Percentiles rank a stretch among this genome's conserved stretches.
Conservation (phyloP, 768 basidiomycete species). For the Auricularia auricula-judae region DNA sequence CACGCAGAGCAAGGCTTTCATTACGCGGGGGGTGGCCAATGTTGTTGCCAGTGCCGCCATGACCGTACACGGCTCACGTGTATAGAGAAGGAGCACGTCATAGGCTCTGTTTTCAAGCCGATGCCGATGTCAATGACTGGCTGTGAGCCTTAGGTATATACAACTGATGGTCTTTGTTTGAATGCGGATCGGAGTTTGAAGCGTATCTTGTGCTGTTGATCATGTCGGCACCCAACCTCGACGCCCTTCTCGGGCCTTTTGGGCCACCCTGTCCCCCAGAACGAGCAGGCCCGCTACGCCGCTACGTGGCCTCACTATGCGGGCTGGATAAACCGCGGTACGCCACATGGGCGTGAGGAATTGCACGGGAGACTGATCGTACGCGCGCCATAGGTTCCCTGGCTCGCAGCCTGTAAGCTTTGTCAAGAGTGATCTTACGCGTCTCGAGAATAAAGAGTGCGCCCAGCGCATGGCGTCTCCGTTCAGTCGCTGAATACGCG, state of each 20-base stretch:
- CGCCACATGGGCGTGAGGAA: constrained; percentile 11
- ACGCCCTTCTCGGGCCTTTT: neutral
- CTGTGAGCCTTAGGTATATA: too few species aligned
- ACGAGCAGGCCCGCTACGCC: neutral
- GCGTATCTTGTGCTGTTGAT: too few species aligned
- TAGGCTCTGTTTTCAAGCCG: too few species aligned
- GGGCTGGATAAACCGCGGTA: constrained; percentile 54
- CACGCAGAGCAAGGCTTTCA: too few species aligned
- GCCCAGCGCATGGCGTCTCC: constrained; percentile 10
- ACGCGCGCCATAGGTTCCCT: constrained; percentile 54
- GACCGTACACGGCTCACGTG: too few species aligned
- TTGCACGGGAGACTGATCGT: neutral
- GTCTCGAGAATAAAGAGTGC: constrained; percentile 77
- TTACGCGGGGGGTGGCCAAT: too few species aligned
- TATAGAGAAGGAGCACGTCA: too few species aligned
- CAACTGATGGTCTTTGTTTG: too few species aligned
- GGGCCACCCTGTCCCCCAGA: neutral
- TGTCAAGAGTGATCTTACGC: constrained; percentile 49
- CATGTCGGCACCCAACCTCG: neutral
- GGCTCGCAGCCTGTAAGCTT: constrained; percentile 97
- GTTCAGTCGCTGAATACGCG: neutral
- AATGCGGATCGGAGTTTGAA: too few species aligned
- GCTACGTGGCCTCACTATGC: constrained; percentile 40
- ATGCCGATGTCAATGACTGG: too few species aligned
- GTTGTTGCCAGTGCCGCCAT: too few species aligned